phyloP scores from a whole-genome alignment of 441 rosid species.

The Rhodomyrtus psidioides region DNA sequence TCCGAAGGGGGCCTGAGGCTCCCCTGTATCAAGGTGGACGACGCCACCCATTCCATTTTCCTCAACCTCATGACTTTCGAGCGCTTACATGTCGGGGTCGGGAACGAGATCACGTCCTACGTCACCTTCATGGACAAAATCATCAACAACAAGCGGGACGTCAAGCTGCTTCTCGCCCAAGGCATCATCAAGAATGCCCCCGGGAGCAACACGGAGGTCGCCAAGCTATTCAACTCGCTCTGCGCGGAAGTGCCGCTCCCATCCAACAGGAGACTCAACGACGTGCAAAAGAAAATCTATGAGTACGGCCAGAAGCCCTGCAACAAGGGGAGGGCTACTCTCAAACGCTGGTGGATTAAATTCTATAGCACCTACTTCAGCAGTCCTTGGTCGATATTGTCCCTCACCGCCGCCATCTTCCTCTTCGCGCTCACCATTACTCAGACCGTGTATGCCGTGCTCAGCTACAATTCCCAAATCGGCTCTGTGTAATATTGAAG shows the following conservation, averaged over 20 bases:
- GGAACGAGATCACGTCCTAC: background rate
- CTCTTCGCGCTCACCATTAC: background rate
- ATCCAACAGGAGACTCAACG: accelerated
- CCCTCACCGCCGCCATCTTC: background rate
- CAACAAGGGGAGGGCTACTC: background rate
- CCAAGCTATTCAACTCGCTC: background rate
- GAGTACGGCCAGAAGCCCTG: accelerated
- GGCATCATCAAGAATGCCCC: background rate
- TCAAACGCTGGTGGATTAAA: background rate
- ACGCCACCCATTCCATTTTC: background rate
- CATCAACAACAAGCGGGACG: background rate
- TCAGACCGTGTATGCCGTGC: background rate
- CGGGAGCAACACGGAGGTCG: background rate
- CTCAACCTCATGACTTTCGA: background rate
- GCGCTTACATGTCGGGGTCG: background rate
- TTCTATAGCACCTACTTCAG: background rate
- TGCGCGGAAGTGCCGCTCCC: background rate
- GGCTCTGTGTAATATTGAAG: background rate
- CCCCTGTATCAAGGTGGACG: background rate
- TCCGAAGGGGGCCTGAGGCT: background rate
- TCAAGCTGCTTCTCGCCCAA: background rate
- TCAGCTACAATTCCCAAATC: too few species aligned
- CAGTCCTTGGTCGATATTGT: background rate
- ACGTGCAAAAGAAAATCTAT: accelerated
- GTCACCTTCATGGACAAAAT: background rate